These are phyloP conservation scores for Scenedesmus sp. DNA, from an alignment of 163 green algal genomes.

Conservation along the genomic window DNA sequence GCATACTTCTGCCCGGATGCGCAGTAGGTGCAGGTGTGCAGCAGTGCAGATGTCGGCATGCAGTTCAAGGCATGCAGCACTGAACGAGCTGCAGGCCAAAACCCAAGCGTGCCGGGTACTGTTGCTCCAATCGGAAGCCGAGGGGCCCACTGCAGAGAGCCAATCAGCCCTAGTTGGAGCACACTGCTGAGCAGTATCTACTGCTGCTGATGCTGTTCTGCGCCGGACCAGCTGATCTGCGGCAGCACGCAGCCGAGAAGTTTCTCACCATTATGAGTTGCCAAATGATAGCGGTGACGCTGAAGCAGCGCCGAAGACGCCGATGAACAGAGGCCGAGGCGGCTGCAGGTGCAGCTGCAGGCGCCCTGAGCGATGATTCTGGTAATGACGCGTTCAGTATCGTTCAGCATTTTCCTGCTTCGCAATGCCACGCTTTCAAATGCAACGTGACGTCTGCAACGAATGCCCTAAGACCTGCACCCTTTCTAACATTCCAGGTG, in stretches of 20 bases:
- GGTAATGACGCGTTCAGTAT: no score
- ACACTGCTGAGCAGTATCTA: neutral
- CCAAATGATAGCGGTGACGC: neutral
- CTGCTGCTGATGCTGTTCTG: neutral
- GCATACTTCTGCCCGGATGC: neutral
- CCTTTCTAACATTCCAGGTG: neutral
- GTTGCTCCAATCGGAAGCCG: conserved; percentile 40
- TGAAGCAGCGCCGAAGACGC: neutral
- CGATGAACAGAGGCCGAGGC: neutral
- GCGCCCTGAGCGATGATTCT: neutral
- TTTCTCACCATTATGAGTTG: neutral
- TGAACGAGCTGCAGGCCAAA: neutral
- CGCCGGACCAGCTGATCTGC: neutral
- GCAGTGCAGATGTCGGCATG: conserved; percentile 15
- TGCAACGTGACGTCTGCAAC: no score
- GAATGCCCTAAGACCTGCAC: neutral
- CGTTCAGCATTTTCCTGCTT: no score
- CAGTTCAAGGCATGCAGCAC: conserved; percentile 40
- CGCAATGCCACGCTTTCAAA: no score
- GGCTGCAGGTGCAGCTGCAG: conserved; percentile 1
- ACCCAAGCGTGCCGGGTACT: conserved; percentile 22
- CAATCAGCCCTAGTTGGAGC: conserved; percentile 44
- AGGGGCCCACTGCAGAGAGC: conserved; percentile 5
- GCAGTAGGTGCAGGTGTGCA: neutral
- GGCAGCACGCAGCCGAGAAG: neutral